Percentiles rank a stretch among this genome's conserved stretches.
Evolutionary conservation across 139 green algal species (phyloP).

Genomic region (Chlorella sp.): DNA sequence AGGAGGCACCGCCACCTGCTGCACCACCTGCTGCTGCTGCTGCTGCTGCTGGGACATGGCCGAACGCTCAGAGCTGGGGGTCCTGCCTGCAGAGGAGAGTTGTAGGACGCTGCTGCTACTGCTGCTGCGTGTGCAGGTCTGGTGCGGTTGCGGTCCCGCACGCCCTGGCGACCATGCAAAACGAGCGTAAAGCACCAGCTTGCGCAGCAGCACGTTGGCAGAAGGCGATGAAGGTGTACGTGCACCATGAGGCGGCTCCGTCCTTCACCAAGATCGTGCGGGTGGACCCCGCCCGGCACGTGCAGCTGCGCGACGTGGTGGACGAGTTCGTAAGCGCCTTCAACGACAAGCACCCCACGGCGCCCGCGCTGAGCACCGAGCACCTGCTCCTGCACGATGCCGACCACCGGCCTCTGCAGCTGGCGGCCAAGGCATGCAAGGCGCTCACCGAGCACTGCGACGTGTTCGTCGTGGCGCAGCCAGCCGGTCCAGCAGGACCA

Average conservation of each 20-base stretch:
- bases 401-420: neutral
- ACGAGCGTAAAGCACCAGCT: too few relatives aligned
- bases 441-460: neutral
- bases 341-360: neutral
- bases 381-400: neutral
- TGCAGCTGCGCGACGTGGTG: neutral
- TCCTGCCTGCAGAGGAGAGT: too few relatives aligned
- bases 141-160: too few relatives aligned
- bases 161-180: too few relatives aligned
- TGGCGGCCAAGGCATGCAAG: neutral
- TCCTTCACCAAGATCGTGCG: neutral
- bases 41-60: too few relatives aligned
- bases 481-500: too few relatives aligned
- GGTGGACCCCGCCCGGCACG: neutral
- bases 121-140: too few relatives aligned
- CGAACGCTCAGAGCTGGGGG: too few relatives aligned
- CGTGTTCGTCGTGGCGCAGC: neutral
- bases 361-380: neutral
- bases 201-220: too few relatives aligned
- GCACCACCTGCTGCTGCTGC: too few relatives aligned
- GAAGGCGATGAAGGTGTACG: neutral
- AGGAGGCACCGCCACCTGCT: too few relatives aligned
- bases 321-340: neutral
- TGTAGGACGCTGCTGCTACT: too few relatives aligned
- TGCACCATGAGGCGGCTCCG: neutral